Evolutionary conservation across 495 filamentous ascomycete genomes (phyloP).

Genomic region (Cercophora samala): DNA sequence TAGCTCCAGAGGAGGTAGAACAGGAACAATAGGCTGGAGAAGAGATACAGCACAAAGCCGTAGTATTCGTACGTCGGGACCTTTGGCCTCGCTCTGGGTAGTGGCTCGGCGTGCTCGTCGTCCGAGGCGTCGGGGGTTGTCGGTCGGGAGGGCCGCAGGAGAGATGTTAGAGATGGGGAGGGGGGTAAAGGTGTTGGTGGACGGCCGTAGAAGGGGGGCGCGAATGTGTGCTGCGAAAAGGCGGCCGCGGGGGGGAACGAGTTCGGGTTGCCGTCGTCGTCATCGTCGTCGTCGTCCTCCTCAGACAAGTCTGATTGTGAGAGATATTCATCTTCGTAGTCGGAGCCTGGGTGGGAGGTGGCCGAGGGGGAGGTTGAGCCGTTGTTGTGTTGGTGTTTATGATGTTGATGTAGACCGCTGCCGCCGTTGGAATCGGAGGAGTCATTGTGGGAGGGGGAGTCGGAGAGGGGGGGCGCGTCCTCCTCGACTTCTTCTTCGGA

Average conservation of each 20-base stretch:
- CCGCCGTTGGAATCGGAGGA: slow-evolving; percentile 18
- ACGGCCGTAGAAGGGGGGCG: slow-evolving; percentile 83
- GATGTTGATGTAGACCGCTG: slow-evolving; percentile 16
- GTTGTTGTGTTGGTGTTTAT: slow-evolving; percentile 14
- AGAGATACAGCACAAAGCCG: slow-evolving; percentile 92
- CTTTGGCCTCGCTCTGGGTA: slow-evolving; percentile 84
- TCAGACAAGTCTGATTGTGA: not conserved
- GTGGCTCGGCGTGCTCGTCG: slow-evolving; percentile 68
- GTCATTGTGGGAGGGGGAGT: slow-evolving; percentile 21
- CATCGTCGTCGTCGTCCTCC: slow-evolving; percentile 16
- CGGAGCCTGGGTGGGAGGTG: slow-evolving; percentile 17
- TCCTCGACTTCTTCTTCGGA: slow-evolving; percentile 52
- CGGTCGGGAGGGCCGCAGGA: slow-evolving; percentile 86
- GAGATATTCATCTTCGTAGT: slow-evolving; percentile 16
- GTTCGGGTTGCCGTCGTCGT: slow-evolving; percentile 24
- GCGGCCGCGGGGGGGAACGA: slow-evolving; percentile 35
- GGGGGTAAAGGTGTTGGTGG: slow-evolving; percentile 88
- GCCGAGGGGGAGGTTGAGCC: slow-evolving; percentile 9
- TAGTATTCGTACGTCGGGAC: slow-evolving; percentile 99
- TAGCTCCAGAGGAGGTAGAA: slow-evolving; percentile 95
- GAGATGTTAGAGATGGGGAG: slow-evolving; percentile 89
- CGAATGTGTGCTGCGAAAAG: slow-evolving; percentile 60
- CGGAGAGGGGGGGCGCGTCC: slow-evolving; percentile 36
- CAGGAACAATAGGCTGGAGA: slow-evolving; percentile 72
- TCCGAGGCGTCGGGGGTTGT: slow-evolving; percentile 90